Evolutionary conservation across 176 grass and related monocot genomes (phyloP), one percentile per base, ranked within the genome.

Genomic region (Oryza punctata): DNA sequence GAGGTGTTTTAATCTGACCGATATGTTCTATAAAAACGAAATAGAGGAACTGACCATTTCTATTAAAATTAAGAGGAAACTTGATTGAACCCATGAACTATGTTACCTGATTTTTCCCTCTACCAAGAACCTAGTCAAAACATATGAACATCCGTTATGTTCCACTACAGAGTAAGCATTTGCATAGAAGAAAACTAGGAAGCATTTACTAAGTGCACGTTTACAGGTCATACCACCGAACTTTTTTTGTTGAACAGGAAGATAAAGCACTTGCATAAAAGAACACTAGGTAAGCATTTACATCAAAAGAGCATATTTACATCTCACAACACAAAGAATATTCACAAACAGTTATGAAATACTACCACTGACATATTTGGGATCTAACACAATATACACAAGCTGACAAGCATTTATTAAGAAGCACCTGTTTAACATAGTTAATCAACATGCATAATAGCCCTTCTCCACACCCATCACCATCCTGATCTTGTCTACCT

Each of bases 371-470:
- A 9, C 37, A 41, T 81, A 81, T 82, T 18, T 67, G 82, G 50
- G 45, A 83, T 83, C 79, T 57, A 90, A 63, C 5, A 68, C 37
- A 63, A 45, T 70, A 75, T 63, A 75, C 84, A 86, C 73, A 82
- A 70, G 78, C 78, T 86, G 72, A 47, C 23, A 85, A 73, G 59
- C 79, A 87, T 86, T 90, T 90, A 86, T 86, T 83, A 87, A 72
- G 63, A 28, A 74, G 73, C 33, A 74, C 13, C 60, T 78, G 46
- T 43, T 78, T 63, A 79, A 90, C 79, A 79, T 79, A 74, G 49
- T 47, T 86, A 82, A 65, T 57, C 41, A 72, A 86, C 84, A 83
- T 69, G 38, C 23, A 12, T 49, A 78, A 12, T 49, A 78, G 45
- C 30, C 23, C 18, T 76, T 65, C 87, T 82, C 46, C 78, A 82